Conservation (phyloP, 768 basidiomycete genomes). For the Hypholoma fasciculare region DNA sequence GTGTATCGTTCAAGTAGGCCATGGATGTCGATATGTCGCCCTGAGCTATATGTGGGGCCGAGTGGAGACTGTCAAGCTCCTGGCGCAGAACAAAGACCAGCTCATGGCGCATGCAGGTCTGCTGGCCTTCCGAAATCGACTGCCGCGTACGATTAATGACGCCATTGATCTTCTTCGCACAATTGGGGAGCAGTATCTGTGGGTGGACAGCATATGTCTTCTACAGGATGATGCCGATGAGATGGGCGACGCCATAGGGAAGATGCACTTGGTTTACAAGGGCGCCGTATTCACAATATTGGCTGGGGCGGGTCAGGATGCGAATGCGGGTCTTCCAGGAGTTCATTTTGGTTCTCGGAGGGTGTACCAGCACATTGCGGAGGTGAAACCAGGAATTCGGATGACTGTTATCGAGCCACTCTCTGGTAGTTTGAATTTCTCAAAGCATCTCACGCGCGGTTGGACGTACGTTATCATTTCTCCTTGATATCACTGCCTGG, state of each 20-base stretch:
- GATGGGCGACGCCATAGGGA: background rate
- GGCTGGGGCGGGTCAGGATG: background rate
- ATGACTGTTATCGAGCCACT: background rate
- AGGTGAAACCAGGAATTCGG: background rate
- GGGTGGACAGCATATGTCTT: slow-evolving; percentile 8
- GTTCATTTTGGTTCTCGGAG: background rate
- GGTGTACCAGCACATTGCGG: background rate
- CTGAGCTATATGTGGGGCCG: slow-evolving; percentile 8
- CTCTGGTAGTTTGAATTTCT: no score
- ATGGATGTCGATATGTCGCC: background rate
- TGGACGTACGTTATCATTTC: no score
- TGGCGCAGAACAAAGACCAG: background rate
- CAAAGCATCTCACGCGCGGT: no score
- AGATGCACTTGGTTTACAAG: slow-evolving; percentile 9
- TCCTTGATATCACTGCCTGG: no score
- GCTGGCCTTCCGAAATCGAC: background rate
- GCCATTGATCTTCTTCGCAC: slow-evolving; percentile 1
- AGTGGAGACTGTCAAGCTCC: background rate
- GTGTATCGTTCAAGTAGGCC: slow-evolving; percentile 2
- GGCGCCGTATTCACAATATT: background rate
- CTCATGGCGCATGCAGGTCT: background rate
- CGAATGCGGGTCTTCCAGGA: background rate
- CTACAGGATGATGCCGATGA: slow-evolving; percentile 1
- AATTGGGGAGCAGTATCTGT: slow-evolving; percentile 5
- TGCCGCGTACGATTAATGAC: slow-evolving; percentile 4